phyloP scores from a whole-genome alignment of 306 rosid genomes.

The Fragaria iinumae region DNA sequence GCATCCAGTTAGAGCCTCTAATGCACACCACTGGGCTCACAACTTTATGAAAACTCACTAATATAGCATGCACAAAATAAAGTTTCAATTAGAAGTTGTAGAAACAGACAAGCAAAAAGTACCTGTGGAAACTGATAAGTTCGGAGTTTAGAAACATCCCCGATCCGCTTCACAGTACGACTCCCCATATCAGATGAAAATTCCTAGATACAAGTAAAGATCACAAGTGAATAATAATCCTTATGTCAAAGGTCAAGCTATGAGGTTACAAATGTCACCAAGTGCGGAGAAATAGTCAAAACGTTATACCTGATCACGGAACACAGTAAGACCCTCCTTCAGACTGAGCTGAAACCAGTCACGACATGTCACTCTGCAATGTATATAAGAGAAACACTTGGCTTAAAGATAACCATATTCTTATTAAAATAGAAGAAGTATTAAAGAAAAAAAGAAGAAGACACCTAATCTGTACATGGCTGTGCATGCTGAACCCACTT shows the following conservation, averaged over 20 bases:
- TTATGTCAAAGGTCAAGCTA: conserved; percentile 2
- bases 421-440: not conserved
- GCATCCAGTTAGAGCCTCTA: not conserved
- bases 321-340: conserved; percentile 98
- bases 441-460: not conserved
- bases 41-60: not conserved
- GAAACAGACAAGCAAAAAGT: not conserved
- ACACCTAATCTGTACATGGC: not conserved
- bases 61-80: not conserved
- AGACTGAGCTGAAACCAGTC: conserved; percentile 99
- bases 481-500: conserved; percentile 12
- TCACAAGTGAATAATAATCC: not conserved
- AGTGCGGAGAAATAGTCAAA: not conserved
- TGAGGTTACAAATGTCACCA: conserved; percentile 20
- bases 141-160: conserved; percentile 85
- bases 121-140: conserved; percentile 99
- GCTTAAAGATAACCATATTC: conserved; percentile 19
- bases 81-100: not conserved
- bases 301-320: conserved; percentile 81
- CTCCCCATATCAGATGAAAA: conserved; percentile 98
- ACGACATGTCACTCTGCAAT: conserved; percentile 93
- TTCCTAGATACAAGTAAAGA: conserved; percentile 54
- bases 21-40: conserved; percentile 1
- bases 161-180: conserved; percentile 81
- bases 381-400: conserved; percentile 27